These are phyloP conservation scores for Ballota nigra DNA, from an alignment of 257 asterid species.

Conservation along the genomic window DNA sequence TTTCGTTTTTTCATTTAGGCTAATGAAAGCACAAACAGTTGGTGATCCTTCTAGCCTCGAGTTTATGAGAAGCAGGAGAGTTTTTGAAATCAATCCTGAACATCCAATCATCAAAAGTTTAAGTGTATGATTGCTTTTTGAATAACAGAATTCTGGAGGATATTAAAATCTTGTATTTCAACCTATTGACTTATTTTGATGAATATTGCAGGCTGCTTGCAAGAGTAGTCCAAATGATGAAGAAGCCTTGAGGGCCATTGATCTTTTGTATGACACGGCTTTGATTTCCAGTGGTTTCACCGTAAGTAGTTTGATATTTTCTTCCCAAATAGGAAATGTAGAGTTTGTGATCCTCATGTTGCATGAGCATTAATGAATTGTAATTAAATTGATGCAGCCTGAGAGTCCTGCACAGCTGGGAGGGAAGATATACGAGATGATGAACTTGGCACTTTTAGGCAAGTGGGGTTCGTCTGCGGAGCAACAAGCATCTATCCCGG, in stretches of 20 bases:
- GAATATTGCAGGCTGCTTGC: conserved; percentile 65
- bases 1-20: conserved; percentile 36
- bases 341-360: background rate
- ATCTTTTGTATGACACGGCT: conserved; percentile 87
- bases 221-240: conserved; percentile 71
- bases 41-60: conserved; percentile 77
- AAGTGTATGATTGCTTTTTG: conserved; percentile 42
- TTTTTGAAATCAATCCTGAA: conserved; percentile 89
- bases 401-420: conserved; percentile 96
- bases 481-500: conserved; percentile 43
- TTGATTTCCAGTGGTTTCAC: conserved; percentile 94
- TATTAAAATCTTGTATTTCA: background rate
- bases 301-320: conserved; percentile 27
- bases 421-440: conserved; percentile 94
- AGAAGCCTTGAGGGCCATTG: conserved; percentile 92
- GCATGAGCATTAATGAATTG: background rate
- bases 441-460: conserved; percentile 80
- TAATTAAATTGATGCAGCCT: conserved; percentile 60
- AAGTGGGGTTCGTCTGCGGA: conserved; percentile 54
- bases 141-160: background rate
- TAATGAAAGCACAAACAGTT: conserved; percentile 89
- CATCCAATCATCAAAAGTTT: conserved; percentile 85
- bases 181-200: background rate
- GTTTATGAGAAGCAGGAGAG: conserved; percentile 88
- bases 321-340: background rate